Evolutionary conservation across 106 monocot genomes (phyloP).

Genomic region (Acanthochlamys bracteata): DNA sequence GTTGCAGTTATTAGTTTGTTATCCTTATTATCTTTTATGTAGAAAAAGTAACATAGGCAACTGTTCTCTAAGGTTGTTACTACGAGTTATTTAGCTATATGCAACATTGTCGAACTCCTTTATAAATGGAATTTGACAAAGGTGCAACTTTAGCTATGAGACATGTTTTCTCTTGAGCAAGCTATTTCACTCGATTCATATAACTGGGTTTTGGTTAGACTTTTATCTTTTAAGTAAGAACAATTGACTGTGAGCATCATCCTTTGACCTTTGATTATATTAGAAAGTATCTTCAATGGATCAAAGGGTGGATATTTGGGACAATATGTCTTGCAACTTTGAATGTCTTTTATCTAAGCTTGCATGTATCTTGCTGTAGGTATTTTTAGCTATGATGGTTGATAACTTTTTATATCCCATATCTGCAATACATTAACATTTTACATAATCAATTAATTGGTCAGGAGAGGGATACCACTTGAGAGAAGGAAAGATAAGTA

Average conservation of each 20-base stretch:
- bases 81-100: conserved; percentile 50
- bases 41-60: neutral
- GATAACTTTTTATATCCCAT: conserved; percentile 93
- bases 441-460: conserved; percentile 91
- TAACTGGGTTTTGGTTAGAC: conserved; percentile 92
- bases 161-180: conserved; percentile 86
- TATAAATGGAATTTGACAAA: conserved; percentile 99
- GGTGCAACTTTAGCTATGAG: conserved; percentile 81
- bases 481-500: conserved; percentile 72
- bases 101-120: conserved; percentile 77
- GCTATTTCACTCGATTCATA: conserved; percentile 69
- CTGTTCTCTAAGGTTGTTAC: conserved; percentile 37
- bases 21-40: neutral
- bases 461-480: conserved; percentile 83
- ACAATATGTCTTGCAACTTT: neutral
- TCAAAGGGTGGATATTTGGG: neutral
- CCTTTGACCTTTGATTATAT: neutral
- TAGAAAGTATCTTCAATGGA: neutral
- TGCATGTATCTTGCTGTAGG: conserved; percentile 17
- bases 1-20: neutral
- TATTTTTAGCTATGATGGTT: conserved; percentile 87
- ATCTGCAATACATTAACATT: conserved; percentile 76
- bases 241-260: neutral
- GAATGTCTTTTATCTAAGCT: neutral
- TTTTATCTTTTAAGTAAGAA: neutral